Evolutionary conservation across 2,329 filamentous ascomycete genomes (phyloP).

Genomic region (Aspergillus chevalieri): DNA sequence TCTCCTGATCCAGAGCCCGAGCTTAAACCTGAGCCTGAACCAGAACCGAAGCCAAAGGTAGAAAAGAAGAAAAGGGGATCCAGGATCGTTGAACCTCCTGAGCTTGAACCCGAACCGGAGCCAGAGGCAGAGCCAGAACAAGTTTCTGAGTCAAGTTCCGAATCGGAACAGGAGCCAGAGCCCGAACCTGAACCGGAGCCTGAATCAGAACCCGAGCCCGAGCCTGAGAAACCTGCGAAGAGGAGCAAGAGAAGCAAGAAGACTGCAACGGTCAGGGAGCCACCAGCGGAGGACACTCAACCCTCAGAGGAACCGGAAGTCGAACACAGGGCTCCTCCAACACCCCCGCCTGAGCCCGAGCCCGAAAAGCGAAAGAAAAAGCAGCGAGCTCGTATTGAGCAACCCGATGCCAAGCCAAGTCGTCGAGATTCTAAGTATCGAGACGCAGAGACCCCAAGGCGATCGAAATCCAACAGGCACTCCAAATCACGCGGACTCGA

Average conservation of each 20-base stretch:
- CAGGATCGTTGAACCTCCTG: constrained; percentile 19
- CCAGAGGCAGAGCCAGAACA: not conserved
- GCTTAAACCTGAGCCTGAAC: constrained; percentile 2
- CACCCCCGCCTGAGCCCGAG: constrained; percentile 46
- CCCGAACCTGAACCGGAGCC: constrained; percentile 24
- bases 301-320: constrained; percentile 12
- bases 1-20: constrained; percentile 4
- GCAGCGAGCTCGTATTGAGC: constrained; percentile 69
- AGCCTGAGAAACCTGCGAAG: constrained; percentile 25
- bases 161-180: not conserved
- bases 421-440: constrained; percentile 45
- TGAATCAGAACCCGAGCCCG: constrained; percentile 29
- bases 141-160: too few species aligned
- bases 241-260: constrained; percentile 30
- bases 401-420: constrained; percentile 45
- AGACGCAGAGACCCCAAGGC: constrained; percentile 32
- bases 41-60: constrained; percentile 8
- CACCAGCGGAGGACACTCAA: constrained; percentile 42
- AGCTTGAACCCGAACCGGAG: constrained; percentile 8
- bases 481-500: constrained; percentile 59
- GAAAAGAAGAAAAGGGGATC: constrained; percentile 20
- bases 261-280: constrained; percentile 34
- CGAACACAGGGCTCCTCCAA: constrained; percentile 35
- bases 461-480: constrained; percentile 52
- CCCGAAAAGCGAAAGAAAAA: constrained; percentile 58